Evolutionary conservation across 345 rosid species (phyloP), one percentile per base, ranked within the genome.

Genomic region (Gossypium herbaceum): DNA sequence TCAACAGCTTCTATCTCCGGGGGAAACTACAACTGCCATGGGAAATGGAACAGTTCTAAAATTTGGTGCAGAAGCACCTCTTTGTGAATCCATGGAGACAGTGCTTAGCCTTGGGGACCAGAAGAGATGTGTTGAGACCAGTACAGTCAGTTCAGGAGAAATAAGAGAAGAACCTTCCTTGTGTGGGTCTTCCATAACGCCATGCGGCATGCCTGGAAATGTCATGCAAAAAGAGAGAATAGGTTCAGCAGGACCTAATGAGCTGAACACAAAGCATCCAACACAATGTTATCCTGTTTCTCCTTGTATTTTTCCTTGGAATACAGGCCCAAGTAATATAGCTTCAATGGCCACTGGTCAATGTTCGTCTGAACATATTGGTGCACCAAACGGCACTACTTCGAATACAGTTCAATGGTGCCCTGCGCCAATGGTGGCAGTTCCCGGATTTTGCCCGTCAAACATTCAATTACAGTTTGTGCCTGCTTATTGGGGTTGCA

Each of bases 21-120:
- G 76, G 76, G 77, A 84, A 13, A 78, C 80, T 67, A 72, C 70
- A 19, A 48, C 83, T 62, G 69, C 75, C 1, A 56, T 67, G 63
- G 88, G 76, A 74, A 88, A 78, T 39, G 91, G 82, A 45, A 77
- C 78, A 50, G 84, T 86, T 59, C 77, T 88, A 39, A 86, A 90
- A 75, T 90, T 90, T 81, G 88, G 91, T 60, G 65, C 88, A 34
- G 89, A 90, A 80, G 78, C 83, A 39, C 87, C 88, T 48, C 84
- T 83, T 56, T 85, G 88, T 13, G 79, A 81, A 73, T 85, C 92
- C 67, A 84, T 82, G 78, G 92, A 84, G 73, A 84, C 82, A 22
- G 81, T 69, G 54, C 86, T 85, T 56, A 85, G 81, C 81, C 82
- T 88, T 56, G 82, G 88, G 77, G 91, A 86, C 15, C 89, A 58